Evolutionary conservation across 2,329 filamentous ascomycete species (phyloP), one percentile per base, ranked within the genome.

Genomic region (Kalmusia sp.): DNA sequence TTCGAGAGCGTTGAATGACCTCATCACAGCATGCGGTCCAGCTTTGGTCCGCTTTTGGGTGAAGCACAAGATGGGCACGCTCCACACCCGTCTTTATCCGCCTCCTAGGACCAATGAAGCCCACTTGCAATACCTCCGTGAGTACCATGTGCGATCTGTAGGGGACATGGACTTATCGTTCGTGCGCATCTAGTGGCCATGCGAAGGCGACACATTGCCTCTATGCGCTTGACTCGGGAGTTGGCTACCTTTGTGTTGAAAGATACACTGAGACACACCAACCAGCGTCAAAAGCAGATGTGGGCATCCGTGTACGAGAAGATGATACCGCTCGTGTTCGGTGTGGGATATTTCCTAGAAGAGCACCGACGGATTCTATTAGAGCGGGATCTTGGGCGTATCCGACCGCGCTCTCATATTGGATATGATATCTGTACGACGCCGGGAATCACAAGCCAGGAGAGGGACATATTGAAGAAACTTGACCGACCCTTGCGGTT

Each of bases 321-420:
- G 50, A 69, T 73, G 67, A 68, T 73, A 35, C 70, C 70, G 17
- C 59, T 74, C 19, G 70, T 73, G 12, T 73, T 74, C 58, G 67
- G 68, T 1, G 70, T 74, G 6, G 70, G 68, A 1, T 73, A 71
- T 41, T 74, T 74, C 49, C 64, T 73, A 34, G 69, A 73, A 52
- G 69, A 71, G 58, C 69, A 73, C 54, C 62, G 69, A 43, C 55
- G 69, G 25, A 55, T 62, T 4, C 60, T 72, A 19, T 40, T 73
- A 47, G 67, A 68, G 46, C 55, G 69, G 45, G 70, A 73, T 47
- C 64, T 72, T 41, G 69, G 71, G 37, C 64, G 65, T 17, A 72
- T 72, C 34, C 61, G 69, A 47, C 65, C 66, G 34, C 59, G 67
- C 19, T 66, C 62, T n/a, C 58, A 68, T 38, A 68, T 71, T 50